phyloP scores from a whole-genome alignment of 306 rosid genomes.

The Vigna angularis region DNA sequence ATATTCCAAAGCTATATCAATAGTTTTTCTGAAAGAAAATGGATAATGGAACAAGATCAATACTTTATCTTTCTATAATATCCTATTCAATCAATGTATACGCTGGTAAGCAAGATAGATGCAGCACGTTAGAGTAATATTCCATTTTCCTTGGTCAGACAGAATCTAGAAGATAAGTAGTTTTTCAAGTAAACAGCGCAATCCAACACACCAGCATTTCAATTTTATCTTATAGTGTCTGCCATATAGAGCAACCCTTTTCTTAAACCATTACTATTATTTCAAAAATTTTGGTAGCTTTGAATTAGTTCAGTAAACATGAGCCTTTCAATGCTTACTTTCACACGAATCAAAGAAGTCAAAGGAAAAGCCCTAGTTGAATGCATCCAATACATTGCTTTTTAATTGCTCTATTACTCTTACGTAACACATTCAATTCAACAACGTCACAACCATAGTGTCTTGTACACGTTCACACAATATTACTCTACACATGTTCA shows the following conservation, averaged over 20 bases:
- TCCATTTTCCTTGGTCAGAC: conserved; percentile 33
- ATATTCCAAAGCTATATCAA: background rate
- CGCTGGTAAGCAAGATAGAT: background rate
- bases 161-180: conserved; percentile 41
- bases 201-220: conserved; percentile 15
- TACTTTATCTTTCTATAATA: background rate
- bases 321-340: background rate
- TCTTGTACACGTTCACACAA: conserved; percentile 1
- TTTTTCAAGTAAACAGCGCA: conserved; percentile 37
- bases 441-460: conserved; percentile 43
- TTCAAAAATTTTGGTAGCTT: background rate
- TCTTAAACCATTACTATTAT: background rate
- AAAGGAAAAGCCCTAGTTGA: conserved; percentile 6
- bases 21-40: background rate
- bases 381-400: conserved; percentile 18
- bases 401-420: conserved; percentile 5
- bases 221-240: conserved; percentile 14
- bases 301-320: background rate
- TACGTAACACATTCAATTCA: conserved; percentile 38
- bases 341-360: conserved; percentile 32
- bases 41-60: background rate
- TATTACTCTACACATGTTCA: background rate
- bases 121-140: background rate
- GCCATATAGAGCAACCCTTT: conserved; percentile 46
- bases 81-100: background rate